Conservation (phyloP, 202 grass and related monocot species). For the Elaeis oleifera region DNA sequence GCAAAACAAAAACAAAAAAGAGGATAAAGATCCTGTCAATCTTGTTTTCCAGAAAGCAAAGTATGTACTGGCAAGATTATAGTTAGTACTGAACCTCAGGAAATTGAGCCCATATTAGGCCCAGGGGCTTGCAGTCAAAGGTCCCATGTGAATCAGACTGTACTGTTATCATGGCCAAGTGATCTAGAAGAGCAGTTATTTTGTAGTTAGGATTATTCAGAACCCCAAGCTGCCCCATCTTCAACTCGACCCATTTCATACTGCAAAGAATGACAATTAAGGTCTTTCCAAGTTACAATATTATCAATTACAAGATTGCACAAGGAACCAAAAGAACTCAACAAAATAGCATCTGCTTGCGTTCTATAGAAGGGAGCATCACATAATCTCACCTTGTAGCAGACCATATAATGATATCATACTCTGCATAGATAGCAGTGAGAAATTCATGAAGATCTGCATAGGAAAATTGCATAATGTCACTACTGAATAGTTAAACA, state of each 20-base stretch:
- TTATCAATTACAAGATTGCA: not conserved
- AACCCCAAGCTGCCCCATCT: slow-evolving; percentile 96
- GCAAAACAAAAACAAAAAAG: slow-evolving; percentile 17
- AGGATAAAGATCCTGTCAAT: not conserved
- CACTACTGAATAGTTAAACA: not conserved
- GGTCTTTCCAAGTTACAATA: not conserved
- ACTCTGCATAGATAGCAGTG: slow-evolving; percentile 70
- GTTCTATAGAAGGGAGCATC: not conserved
- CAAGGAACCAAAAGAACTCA: not conserved
- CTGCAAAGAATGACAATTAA: slow-evolving; percentile 25
- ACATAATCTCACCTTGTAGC: slow-evolving; percentile 59
- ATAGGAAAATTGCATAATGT: slow-evolving; percentile 15
- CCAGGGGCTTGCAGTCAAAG: slow-evolving; percentile 92
- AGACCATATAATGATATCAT: slow-evolving; percentile 99
- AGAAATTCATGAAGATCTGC: slow-evolving; percentile 97
- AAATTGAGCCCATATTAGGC: slow-evolving; percentile 82
- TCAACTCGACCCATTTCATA: slow-evolving; percentile 97
- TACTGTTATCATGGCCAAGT: slow-evolving; percentile 94
- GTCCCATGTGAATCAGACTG: slow-evolving; percentile 65
- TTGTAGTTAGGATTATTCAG: slow-evolving; percentile 77
- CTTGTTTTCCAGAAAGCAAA: not conserved
- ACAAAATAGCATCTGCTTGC: not conserved
- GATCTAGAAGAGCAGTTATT: slow-evolving; percentile 95
- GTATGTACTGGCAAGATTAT: slow-evolving; percentile 4
- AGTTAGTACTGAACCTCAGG: slow-evolving; percentile 46